Evolutionary conservation across 2,329 filamentous ascomycete genomes (phyloP), one percentile per base, ranked within the genome.

Genomic region (Aspergillus pseudoterreus): DNA sequence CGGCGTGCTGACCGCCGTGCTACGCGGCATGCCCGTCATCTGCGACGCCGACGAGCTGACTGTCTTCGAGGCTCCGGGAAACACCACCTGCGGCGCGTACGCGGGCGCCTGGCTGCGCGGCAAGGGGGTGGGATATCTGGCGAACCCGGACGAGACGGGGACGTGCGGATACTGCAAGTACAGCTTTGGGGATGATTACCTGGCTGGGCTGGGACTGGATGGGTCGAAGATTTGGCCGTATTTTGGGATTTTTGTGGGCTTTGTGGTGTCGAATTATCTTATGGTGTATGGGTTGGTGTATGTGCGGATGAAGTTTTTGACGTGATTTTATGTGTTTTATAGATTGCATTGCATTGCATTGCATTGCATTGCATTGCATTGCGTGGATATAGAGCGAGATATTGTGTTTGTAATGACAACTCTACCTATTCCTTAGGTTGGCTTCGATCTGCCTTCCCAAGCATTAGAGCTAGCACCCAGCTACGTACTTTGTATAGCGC

Each of bases 101-200:
- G 90, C 91, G 80, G 61, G 70, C 24, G 58, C 77, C 1, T 94
- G 89, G 75, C 89, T 94, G 61, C 70, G 73, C 2, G 62, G 63
- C 3, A 84, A 86, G 32, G 86, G 85, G 0, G 65, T 81, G 0
- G 90, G 90, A 0, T 95, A 95, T 62, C 69, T 95, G 2, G 78
- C 82, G 21, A 78, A 84, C 30, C 63, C 63, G 57, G 84, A 86
- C 54, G 75, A 75, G 1, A 87, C 84, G 0, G 80, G 74, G 19
- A 71, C 77, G 9, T 95, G 90, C 72, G 77, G 86, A 63, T 95
- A 95, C 73, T 95, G 90, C 66, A 86, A 90, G 1, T 95, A 84
- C 73, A 84, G 58, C 14, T 53, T 47, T 27, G 67, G 67, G 15
- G 67, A 69, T 46, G 66, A 70, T 56, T 70, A 69, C 47, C 56